Base-by-base conservation (phyloP, 208 protist species). In the Jaenimonas drosophilae region DNA sequence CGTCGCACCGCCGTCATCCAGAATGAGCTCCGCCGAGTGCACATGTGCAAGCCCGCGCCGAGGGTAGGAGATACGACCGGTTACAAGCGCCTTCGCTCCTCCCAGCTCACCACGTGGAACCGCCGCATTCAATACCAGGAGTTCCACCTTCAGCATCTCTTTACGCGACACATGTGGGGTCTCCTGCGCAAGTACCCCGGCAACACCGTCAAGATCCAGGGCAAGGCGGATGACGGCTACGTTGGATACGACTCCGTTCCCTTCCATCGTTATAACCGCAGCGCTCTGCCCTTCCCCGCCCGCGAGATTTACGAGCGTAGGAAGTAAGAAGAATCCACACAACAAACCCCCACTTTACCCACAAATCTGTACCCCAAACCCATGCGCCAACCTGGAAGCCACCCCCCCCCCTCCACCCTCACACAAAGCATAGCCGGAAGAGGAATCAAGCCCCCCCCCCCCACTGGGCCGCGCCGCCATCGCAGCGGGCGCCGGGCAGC, bases 121-220 rank as follows among this genome's bases (percentile, higher is more conserved):
- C 69, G 79, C 20, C 76, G 85, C 29, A 90, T 89, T 52, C 80
- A 90, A 61, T 93, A 93, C 59, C 85, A 93, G 68, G 85, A 93
- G 61, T 93, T 88, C 57, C 66, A 88, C 49, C 50, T 93, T 45
- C 85, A 93, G 65, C 85, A 93, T 54, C 64, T 93, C 43, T 93
- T 88, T 52, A 84, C 80, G 33, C 76, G 80, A 0, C 81, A 88
- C 68, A 76, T 76, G 48, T 93, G 80, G 78, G 75, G 76, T 25
- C 49, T 87, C 33, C 59, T 89, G 56, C 76, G 80, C 42, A 76
- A 81, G 48, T 93, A 93, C 70, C 80, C 85, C 4, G 74, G 69
- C 31, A 88, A 90, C 67, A 87, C 70, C 5, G 81, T 68, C 28
- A 93, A 93, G 59, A 75, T 83, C 31, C 74, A 83, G 33, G 81